A percentile compares a stretch with the other conserved stretches of the same genome.
phyloP scores from a whole-genome alignment of 108 stramenopile species.

The Fistulifera pelliculosa region DNA sequence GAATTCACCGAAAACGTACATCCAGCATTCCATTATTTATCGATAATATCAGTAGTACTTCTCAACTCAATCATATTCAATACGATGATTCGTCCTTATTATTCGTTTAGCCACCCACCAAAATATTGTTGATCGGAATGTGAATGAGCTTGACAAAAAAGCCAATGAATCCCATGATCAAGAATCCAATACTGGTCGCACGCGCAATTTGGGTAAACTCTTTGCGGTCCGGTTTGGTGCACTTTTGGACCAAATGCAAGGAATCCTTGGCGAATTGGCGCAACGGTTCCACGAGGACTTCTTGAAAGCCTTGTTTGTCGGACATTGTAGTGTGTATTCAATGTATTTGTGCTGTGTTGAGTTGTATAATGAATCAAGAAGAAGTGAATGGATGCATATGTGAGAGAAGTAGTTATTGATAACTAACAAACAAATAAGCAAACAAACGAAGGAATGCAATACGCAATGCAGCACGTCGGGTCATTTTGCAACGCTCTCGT shows the following conservation, averaged over 20 bases:
- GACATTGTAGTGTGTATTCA: slow-evolving; percentile 4
- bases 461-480: no score
- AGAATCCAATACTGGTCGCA: slow-evolving; percentile 93
- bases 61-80: no score
- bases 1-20: no score
- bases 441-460: no score
- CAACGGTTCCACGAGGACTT: slow-evolving; percentile 90
- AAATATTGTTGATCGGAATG: slow-evolving; percentile 99
- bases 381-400: no score
- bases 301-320: slow-evolving; percentile 81
- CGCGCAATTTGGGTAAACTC: slow-evolving; percentile 91
- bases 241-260: slow-evolving; percentile 95
- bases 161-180: slow-evolving; percentile 99
- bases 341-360: slow-evolving; percentile 5
- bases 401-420: no score
- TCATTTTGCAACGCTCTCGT: no score
- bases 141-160: slow-evolving; percentile 99
- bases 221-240: slow-evolving; percentile 97
- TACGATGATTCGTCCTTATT: no score
- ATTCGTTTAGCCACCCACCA: slow-evolving; percentile 81
- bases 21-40: no score
- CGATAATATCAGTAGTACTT: no score
- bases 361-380: no score
- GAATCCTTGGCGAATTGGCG: slow-evolving; percentile 96
- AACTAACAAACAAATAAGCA: no score